Percentiles rank a stretch among this genome's conserved stretches.
These are phyloP conservation scores for Stylonectria norvegica DNA, from an alignment of 2,329 filamentous ascomycete species.

Conservation along the genomic window DNA sequence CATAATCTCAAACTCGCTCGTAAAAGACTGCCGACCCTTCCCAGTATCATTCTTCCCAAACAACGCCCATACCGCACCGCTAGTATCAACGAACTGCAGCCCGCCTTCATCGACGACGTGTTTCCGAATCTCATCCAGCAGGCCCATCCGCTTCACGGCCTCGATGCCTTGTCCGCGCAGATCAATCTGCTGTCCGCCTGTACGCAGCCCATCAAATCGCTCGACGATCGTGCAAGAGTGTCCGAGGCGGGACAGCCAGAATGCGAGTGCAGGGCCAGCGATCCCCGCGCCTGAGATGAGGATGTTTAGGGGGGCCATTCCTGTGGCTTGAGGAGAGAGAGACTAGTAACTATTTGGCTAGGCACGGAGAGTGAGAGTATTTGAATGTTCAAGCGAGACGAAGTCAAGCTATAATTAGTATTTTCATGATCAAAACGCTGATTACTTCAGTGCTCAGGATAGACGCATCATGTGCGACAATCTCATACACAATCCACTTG, in stretches of 20 bases:
- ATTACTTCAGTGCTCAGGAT: no score
- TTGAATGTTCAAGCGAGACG: no score
- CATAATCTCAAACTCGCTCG: conserved; percentile 53
- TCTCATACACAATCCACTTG: no score
- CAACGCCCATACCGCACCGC: not conserved
- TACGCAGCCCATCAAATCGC: conserved; percentile 33
- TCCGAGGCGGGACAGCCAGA: not conserved
- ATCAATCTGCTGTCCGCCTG: conserved; percentile 42
- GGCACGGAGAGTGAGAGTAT: no score
- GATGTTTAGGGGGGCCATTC: not conserved
- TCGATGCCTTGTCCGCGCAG: conserved; percentile 38
- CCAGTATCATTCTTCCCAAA: not conserved
- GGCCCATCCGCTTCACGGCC: conserved; percentile 35
- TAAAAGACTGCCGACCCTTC: conserved; percentile 34
- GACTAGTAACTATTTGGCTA: no score
- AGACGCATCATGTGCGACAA: no score
- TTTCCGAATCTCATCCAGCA: conserved; percentile 21
- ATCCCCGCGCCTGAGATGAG: not conserved
- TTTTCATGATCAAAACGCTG: no score
- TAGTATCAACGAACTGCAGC: not conserved
- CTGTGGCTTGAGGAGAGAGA: no score
- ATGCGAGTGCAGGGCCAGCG: not conserved
- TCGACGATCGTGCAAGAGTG: conserved; percentile 42
- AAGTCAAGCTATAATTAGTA: no score
- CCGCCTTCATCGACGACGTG: not conserved